These are phyloP conservation scores for Anastatica hierochuntica DNA, from an alignment of 345 rosid genomes.

Conservation along the genomic window DNA sequence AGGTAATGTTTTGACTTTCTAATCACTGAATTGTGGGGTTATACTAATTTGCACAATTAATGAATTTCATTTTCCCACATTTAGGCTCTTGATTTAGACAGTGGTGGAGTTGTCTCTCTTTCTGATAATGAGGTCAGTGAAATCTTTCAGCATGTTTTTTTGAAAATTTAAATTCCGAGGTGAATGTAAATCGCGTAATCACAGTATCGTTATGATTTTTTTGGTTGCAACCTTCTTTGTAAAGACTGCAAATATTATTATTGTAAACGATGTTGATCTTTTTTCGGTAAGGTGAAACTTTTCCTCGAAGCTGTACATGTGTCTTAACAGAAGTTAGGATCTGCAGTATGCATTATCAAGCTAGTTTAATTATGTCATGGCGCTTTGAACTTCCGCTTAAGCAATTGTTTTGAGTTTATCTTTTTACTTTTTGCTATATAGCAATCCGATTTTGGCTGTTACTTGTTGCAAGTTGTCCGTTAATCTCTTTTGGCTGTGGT, in stretches of 20 bases:
- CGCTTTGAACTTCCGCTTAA: not conserved
- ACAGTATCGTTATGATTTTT: not conserved
- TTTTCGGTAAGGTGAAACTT: not conserved
- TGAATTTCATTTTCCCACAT: slow-evolving; percentile 7
- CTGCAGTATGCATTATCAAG: slow-evolving; percentile 3
- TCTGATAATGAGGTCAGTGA: slow-evolving; percentile 58
- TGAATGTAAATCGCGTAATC: not conserved
- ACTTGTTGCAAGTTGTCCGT: not conserved
- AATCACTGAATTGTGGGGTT: slow-evolving; percentile 1
- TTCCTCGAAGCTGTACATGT: not conserved
- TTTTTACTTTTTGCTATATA: not conserved
- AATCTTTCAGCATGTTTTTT: not conserved
- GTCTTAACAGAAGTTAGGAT: slow-evolving; percentile 1
- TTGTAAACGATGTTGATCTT: not conserved
- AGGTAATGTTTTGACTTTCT: slow-evolving; percentile 38
- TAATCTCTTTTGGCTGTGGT: slow-evolving; percentile 14
- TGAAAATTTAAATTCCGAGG: not conserved
- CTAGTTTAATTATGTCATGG: slow-evolving; percentile 5
- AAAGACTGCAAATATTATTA: slow-evolving; percentile 1
- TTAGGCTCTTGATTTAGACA: slow-evolving; percentile 39
- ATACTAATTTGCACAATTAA: not conserved
- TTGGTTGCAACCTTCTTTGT: slow-evolving; percentile 6
- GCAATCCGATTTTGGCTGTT: not conserved
- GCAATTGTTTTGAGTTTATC: slow-evolving; percentile 3
- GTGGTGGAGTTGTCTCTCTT: slow-evolving; percentile 28